Base-by-base conservation (phyloP, 805 yeast genomes). In the Priceomyces haplophilus region DNA sequence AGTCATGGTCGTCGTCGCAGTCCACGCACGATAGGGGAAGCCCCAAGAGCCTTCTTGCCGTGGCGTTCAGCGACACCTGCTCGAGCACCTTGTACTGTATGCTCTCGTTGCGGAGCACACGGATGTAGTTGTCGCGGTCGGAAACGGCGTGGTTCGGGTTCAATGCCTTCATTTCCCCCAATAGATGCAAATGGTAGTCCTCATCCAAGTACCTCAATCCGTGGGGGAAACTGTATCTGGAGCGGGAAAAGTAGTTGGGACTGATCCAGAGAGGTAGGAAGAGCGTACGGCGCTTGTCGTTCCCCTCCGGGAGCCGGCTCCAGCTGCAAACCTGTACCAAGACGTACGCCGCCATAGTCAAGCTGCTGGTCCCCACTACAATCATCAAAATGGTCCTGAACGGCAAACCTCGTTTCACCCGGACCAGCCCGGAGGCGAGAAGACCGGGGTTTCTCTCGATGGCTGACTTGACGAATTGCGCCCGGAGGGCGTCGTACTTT, bases 61-160 rank as follows among this genome's bases (percentile, higher is more conserved):
- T 44, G n/a, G 50, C 32, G 56, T 55, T 50, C 18, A 34, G 43
- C 34, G 61, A 55, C 46, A 53, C 45, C 34, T 53, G 45, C 45
- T 57, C 65, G 36, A 65, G 50, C 12, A 64, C 56, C 19, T 55
- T 54, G 37, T 57, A 57, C 35, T 54, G 56, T 17, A 67, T 50
- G 38, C 60, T 53, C 10, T 58, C 57, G 7, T 47, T 18, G 31
- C 56, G 55, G 12, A 60, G 46, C 2, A 35, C 17, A 1, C 49
- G 31, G 30, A 44, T 20, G 45, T 51, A 48, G 42, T 49, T 41
- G 13, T 44, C 46, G 18, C 51, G 27, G 8, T 44, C 41, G 27
- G 41, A 16, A 33, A 13, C 24, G 10, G 34, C 27, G 19, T 36
- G 40, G 27, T 20, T 12, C 6, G 30, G 4, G 31, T 48, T 46